phyloP scores from a whole-genome alignment of 345 rosid genomes.

The Brassica nigra region DNA sequence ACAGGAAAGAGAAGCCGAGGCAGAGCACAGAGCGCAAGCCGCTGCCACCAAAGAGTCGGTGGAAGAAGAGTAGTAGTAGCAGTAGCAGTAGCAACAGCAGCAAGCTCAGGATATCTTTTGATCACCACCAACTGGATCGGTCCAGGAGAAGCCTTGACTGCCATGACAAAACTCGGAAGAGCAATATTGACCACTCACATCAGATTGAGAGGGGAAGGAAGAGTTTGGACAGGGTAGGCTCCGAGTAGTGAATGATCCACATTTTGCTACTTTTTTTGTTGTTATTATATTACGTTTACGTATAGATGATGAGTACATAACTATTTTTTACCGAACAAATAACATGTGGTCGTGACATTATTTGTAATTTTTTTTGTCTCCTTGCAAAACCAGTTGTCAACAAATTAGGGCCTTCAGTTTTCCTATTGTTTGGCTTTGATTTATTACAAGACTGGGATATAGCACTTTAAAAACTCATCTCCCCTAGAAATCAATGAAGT shows the following conservation, averaged over 20 bases:
- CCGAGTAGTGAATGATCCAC: constrained; percentile 32
- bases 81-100: constrained; percentile 22
- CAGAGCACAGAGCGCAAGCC: constrained; percentile 67
- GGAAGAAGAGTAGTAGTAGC: constrained; percentile 40
- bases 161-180: constrained; percentile 80
- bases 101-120: constrained; percentile 64
- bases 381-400: background rate
- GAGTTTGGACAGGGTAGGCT: constrained; percentile 82
- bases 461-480: background rate
- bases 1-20: constrained; percentile 84
- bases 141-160: constrained; percentile 89
- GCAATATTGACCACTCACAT: constrained; percentile 49
- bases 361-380: constrained; percentile 8
- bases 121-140: constrained; percentile 59
- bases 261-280: background rate
- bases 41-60: constrained; percentile 56
- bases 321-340: constrained; percentile 1
- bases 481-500: background rate
- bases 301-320: constrained; percentile 31
- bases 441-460: background rate
- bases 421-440: background rate
- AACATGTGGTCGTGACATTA: background rate
- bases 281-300: background rate
- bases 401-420: background rate
- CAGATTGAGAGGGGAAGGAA: constrained; percentile 80